Conservation (phyloP, 108 stramenopile species). For the Cyclostephanos tholiformis region DNA sequence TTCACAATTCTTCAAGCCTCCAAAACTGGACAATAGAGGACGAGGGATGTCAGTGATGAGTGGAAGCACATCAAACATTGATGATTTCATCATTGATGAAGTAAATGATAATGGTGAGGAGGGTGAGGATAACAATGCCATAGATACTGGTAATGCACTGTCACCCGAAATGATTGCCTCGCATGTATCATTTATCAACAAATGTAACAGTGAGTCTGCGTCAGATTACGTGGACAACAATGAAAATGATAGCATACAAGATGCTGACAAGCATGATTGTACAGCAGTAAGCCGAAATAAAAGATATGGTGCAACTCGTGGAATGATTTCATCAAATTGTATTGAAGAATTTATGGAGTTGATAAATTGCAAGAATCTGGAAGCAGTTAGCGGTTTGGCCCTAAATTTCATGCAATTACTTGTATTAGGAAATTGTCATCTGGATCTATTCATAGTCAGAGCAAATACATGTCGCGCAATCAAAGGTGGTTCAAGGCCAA, state of each 20-base stretch:
- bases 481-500: no score
- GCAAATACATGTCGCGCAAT: conserved; percentile 10
- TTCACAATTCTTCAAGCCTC: conserved; percentile 1
- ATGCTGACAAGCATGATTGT: neutral
- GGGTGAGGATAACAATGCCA: neutral
- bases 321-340: neutral
- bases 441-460: conserved; percentile 7
- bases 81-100: neutral
- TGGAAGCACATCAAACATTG: neutral
- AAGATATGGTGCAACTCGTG: no score
- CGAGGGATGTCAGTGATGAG: neutral
- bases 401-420: conserved; percentile 22
- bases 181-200: conserved; percentile 6
- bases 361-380: neutral
- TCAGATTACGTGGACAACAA: neutral
- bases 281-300: no score
- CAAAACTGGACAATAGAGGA: conserved; percentile 3
- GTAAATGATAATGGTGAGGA: neutral
- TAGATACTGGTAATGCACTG: neutral
- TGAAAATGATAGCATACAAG: neutral
- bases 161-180: conserved; percentile 1
- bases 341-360: conserved; percentile 12
- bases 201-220: conserved; percentile 1
- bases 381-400: neutral
- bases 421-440: conserved; percentile 8